Conservation (phyloP, 2,329 filamentous ascomycete species). For the Pseudogymnoascus sp. region DNA sequence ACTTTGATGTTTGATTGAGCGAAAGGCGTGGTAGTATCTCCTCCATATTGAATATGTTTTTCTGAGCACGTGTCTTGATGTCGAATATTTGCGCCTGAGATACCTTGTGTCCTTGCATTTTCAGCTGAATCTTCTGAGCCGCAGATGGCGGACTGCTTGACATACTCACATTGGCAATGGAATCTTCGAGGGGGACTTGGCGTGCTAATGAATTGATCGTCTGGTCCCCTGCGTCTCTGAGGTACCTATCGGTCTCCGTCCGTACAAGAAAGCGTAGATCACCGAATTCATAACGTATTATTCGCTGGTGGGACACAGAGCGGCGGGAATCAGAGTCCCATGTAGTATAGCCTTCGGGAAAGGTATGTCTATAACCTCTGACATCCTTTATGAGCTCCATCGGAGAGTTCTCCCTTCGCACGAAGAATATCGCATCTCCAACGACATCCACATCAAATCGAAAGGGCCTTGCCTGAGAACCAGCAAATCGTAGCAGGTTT, state of each 20-base stretch:
- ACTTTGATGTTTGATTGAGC: constrained; percentile 40
- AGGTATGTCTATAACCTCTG: constrained; percentile 54
- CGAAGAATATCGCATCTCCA: constrained; percentile 50
- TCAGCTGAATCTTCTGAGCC: constrained; percentile 26
- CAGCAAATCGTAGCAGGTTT: constrained; percentile 49
- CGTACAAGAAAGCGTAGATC: constrained; percentile 43
- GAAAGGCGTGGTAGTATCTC: constrained; percentile 35
- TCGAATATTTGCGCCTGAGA: constrained; percentile 22
- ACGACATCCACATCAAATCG: constrained; percentile 50
- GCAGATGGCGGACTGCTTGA: constrained; percentile 31
- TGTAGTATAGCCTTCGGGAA: constrained; percentile 56
- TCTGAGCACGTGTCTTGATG: constrained; percentile 37
- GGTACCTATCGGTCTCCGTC: constrained; percentile 51
- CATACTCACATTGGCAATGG: constrained; percentile 21
- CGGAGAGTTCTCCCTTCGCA: constrained; percentile 53
- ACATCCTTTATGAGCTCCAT: constrained; percentile 47
- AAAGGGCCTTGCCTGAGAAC: constrained; percentile 39
- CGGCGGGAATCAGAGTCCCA: constrained; percentile 47
- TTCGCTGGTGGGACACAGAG: constrained; percentile 53
- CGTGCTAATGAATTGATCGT: not conserved
- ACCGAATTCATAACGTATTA: constrained; percentile 50
- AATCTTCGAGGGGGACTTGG: constrained; percentile 26
- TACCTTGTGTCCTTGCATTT: constrained; percentile 29
- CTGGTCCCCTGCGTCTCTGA: constrained; percentile 15
- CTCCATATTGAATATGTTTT: constrained; percentile 15